Base-by-base conservation (phyloP, 257 asterid species). In the Penstemon newberryi region DNA sequence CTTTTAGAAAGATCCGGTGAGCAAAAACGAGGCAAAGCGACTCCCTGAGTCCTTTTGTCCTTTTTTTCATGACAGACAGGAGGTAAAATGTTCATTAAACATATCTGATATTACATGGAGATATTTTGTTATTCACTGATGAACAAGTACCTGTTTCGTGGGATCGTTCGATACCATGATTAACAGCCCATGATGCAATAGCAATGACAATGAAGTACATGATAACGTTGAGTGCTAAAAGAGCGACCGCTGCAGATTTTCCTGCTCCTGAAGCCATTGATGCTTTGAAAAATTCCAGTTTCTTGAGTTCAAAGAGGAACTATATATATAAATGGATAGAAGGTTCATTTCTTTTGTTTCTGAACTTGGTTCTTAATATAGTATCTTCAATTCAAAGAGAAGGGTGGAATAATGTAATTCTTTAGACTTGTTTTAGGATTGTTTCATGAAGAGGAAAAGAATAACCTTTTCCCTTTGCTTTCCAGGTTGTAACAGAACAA, bases 221-320 rank as follows among this genome's bases (percentile, higher is more conserved):
- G 66, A 91, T 9, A 40, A 77, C 55, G 53, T 94, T 94, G 67
- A 86, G 75, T 11, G 80, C 50, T 58, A 85, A 67, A 60, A 94
- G 87, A 47, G 71, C 61, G 68, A 81, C 67, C 36, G 98, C 90
- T 70, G 95, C 89, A 67, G 96, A 78, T 83, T 86, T 94, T 10
- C 87, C 93, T 74, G 85, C 90, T 9, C 94, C 93, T 54, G 96
- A 87, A 61, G 95, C 96, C 99, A 94, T 94, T 60, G 52, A 36
- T 79, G 2, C 75, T 6, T 51, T 43, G 63, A 65, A 19, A 47
- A 45, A 44, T 78, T 64, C 7, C 9, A 25, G 13, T 11, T 74
- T 60, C 40, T 70, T 75, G 69, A 66, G 36, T 71, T 76, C 41
- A 67, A 64, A 57, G 54, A 52, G 68, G 54, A 39, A 18, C 44